Percentiles rank a stretch among this genome's conserved stretches.
Evolutionary conservation across 352 stramenopile genomes (phyloP).

Genomic region (Elongisporangium senticosum): DNA sequence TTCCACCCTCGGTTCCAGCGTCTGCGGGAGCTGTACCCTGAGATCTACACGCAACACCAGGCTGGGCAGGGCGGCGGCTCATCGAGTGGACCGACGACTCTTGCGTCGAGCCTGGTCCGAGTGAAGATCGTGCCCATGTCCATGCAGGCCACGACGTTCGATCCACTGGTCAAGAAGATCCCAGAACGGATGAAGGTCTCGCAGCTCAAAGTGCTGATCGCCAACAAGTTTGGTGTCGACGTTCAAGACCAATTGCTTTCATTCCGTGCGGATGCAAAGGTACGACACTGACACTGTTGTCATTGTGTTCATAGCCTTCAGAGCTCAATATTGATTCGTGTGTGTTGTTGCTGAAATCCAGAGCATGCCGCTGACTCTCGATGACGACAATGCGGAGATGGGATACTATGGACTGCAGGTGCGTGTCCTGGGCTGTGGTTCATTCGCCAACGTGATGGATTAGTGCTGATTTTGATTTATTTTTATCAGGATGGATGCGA

Average conservation of each 20-base stretch:
- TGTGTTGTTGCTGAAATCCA: conserved; percentile 10
- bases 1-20: conserved; percentile 40
- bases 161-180: conserved; percentile 62
- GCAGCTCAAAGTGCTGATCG: conserved; percentile 63
- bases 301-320: not conserved
- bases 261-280: conserved; percentile 49
- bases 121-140: conserved; percentile 71
- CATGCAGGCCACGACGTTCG: conserved; percentile 60
- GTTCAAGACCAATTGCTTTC: conserved; percentile 47
- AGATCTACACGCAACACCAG: conserved; percentile 19
- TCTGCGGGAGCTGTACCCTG: conserved; percentile 48
- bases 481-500: conserved; percentile 50
- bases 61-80: conserved; percentile 7
- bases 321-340: not conserved
- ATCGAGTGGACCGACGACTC: conserved; percentile 23
- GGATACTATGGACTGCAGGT: conserved; percentile 75
- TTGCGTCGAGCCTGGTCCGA: conserved; percentile 52
- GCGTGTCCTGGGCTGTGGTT: not conserved
- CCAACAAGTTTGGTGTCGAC: conserved; percentile 69
- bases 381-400: conserved; percentile 66
- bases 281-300: conserved; percentile 7
- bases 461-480: conserved; percentile 2
- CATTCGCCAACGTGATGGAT: not conserved
- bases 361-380: conserved; percentile 60
- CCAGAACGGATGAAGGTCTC: conserved; percentile 74